Percentiles rank a stretch among this genome's conserved stretches.
phyloP scores from a whole-genome alignment of 345 rosid species.

The Populus alba region DNA sequence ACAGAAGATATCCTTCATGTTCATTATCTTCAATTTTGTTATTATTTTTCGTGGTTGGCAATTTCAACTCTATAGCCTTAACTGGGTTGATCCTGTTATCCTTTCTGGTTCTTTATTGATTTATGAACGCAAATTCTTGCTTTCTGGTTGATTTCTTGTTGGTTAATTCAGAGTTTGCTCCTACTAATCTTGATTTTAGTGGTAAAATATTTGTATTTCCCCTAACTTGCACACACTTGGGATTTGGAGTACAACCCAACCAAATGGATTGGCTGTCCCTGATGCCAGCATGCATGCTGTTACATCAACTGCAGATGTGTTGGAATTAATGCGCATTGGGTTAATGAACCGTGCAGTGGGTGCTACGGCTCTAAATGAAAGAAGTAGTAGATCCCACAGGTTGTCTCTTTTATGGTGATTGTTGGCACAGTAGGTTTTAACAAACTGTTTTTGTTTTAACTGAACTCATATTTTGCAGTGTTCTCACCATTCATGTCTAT shows the following conservation, averaged over 20 bases:
- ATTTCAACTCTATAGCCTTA: constrained; percentile 3
- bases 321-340: constrained; percentile 83
- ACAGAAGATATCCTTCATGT: constrained; percentile 78
- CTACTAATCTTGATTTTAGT: constrained; percentile 1
- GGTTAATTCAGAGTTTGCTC: neutral
- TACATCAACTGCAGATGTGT: constrained; percentile 73
- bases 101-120: neutral
- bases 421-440: constrained; percentile 7
- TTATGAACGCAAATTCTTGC: neutral
- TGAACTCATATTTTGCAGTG: constrained; percentile 42
- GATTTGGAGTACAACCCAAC: constrained; percentile 90
- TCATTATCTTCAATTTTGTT: neutral
- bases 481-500: constrained; percentile 88
- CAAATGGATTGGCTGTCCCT: constrained; percentile 98
- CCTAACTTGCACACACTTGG: constrained; percentile 94
- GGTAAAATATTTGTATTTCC: constrained; percentile 26
- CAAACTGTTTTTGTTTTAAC: neutral
- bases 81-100: neutral
- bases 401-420: constrained; percentile 22
- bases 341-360: constrained; percentile 80
- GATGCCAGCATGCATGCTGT: constrained; percentile 91
- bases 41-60: constrained; percentile 1
- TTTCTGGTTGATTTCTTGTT: neutral
- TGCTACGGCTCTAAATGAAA: constrained; percentile 87
- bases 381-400: constrained; percentile 99